These are phyloP conservation scores for Rosellinia necatrix DNA, from an alignment of 2,329 filamentous ascomycete genomes.

Conservation along the genomic window DNA sequence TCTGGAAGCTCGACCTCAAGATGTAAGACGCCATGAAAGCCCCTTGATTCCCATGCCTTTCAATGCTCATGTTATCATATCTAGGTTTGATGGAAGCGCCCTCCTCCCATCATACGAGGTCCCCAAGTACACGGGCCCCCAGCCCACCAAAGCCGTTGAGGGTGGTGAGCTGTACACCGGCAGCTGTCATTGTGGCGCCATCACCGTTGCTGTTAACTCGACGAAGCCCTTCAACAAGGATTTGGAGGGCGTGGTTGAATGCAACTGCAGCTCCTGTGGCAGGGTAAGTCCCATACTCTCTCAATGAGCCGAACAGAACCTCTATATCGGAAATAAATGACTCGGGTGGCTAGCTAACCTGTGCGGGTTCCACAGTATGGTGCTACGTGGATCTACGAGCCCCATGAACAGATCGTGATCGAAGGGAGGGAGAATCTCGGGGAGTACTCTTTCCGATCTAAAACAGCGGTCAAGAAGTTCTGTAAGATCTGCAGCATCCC, in stretches of 20 bases:
- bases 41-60: background rate
- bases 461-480: slow-evolving; percentile 48
- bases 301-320: background rate
- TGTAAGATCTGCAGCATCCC: slow-evolving; percentile 54
- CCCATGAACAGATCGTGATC: slow-evolving; percentile 46
- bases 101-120: slow-evolving; percentile 42
- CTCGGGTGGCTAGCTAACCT: background rate
- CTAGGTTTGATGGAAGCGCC: slow-evolving; percentile 45
- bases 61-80: slow-evolving; percentile 1
- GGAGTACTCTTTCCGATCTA: slow-evolving; percentile 44
- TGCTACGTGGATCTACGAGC: slow-evolving; percentile 51
- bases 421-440: slow-evolving; percentile 47
- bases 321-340: background rate
- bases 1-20: slow-evolving; percentile 45
- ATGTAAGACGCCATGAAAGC: slow-evolving; percentile 41
- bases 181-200: slow-evolving; percentile 58
- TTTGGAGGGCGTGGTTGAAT: slow-evolving; percentile 43
- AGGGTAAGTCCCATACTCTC: slow-evolving; percentile 14
- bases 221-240: slow-evolving; percentile 49
- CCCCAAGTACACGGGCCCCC: slow-evolving; percentile 46
- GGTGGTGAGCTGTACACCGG: slow-evolving; percentile 51
- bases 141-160: slow-evolving; percentile 46
- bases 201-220: slow-evolving; percentile 49
- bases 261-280: slow-evolving; percentile 57
- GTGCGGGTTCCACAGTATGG: slow-evolving; percentile 43